phyloP scores from a whole-genome alignment of 257 asterid genomes.

The Hygrophila difformis region DNA sequence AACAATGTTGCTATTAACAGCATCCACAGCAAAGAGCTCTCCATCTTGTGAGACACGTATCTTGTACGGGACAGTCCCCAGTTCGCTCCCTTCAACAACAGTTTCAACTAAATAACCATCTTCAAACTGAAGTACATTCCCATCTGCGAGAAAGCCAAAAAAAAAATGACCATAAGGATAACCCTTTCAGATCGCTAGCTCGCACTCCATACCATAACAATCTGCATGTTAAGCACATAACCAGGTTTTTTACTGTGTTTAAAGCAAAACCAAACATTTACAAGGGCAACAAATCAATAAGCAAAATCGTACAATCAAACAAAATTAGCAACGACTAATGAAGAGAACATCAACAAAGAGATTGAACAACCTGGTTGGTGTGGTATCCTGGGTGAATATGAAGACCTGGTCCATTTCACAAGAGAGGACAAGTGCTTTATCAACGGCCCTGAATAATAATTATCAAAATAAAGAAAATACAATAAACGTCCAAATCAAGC shows the following conservation, averaged over 20 bases:
- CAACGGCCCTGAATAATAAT: constrained; percentile 54
- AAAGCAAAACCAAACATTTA: not conserved
- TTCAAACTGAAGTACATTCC: constrained; percentile 73
- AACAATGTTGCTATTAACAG: constrained; percentile 75
- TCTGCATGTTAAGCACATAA: no score
- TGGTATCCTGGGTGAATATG: constrained; percentile 63
- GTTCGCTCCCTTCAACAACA: constrained; percentile 84
- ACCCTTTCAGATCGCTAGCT: no score
- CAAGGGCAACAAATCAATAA: not conserved
- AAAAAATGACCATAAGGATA: constrained; percentile 3
- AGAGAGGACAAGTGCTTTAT: constrained; percentile 73
- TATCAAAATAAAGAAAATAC: not conserved
- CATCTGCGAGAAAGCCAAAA: constrained; percentile 40
- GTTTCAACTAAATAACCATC: constrained; percentile 94
- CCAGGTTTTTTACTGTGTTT: no score
- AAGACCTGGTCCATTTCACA: constrained; percentile 81
- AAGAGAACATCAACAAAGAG: not conserved
- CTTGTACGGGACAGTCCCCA: constrained; percentile 72
- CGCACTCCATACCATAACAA: no score
- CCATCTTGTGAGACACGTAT: constrained; percentile 86
- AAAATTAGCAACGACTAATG: no score
- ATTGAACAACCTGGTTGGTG: constrained; percentile 57
- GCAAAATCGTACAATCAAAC: no score
- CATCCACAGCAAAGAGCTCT: constrained; percentile 91
- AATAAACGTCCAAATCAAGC: constrained; percentile 3